Evolutionary conservation across 176 grass and related monocot genomes (phyloP).

Genomic region (Cenchrus americanus): DNA sequence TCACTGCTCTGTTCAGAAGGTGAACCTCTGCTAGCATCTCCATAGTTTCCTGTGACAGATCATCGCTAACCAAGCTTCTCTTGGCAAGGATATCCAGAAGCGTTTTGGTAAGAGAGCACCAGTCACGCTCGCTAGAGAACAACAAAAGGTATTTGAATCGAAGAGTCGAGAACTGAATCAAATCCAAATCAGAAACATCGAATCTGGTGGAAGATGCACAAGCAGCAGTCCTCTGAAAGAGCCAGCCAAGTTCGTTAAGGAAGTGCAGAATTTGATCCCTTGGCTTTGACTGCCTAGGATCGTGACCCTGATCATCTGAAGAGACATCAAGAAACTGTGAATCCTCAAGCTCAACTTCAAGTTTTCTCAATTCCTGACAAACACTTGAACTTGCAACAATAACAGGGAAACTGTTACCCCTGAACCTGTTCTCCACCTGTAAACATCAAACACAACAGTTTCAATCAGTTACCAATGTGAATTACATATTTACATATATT

Average conservation of each 20-base stretch:
- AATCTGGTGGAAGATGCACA: conserved; percentile 27
- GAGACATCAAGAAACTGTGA: conserved; percentile 47
- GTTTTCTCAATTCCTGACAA: conserved; percentile 79
- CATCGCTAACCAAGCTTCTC: conserved; percentile 65
- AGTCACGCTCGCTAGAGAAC: conserved; percentile 87
- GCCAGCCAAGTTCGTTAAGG: conserved; percentile 97
- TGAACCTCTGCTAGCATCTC: conserved; percentile 78
- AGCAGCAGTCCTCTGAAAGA: conserved; percentile 76
- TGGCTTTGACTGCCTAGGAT: conserved; percentile 40
- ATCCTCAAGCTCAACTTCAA: conserved; percentile 82
- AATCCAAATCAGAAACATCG: conserved; percentile 40
- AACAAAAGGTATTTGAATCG: conserved; percentile 80
- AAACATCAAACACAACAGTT: conserved; percentile 49
- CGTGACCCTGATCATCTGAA: conserved; percentile 61
- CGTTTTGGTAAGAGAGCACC: conserved; percentile 83
- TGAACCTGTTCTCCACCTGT: conserved; percentile 98
- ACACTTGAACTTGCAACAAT: conserved; percentile 77
- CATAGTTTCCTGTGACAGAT: conserved; percentile 67
- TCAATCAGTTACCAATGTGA: conserved; percentile 22
- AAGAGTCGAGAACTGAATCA: conserved; percentile 66
- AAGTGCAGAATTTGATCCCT: conserved; percentile 82
- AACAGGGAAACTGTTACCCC: conserved; percentile 91
- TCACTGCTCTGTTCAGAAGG: conserved; percentile 89
- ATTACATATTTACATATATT: conserved; percentile 22
- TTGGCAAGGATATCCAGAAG: conserved; percentile 81